Conservation (phyloP, 805 yeast species). For the Metschnikowia rubicola region DNA sequence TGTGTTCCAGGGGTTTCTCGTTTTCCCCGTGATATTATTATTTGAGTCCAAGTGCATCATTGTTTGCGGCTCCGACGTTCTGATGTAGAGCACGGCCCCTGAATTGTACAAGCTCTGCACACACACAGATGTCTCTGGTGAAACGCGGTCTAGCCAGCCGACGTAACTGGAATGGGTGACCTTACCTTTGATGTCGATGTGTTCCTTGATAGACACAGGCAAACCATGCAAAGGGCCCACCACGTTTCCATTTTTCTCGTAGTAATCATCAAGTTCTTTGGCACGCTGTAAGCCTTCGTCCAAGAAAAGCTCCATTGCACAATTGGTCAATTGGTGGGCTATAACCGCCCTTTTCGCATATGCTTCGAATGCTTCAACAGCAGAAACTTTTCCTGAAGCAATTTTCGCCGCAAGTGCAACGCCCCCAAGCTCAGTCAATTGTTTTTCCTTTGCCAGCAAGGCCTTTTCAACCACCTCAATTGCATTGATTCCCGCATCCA, state of each 20-base stretch:
- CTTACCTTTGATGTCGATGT: conserved; percentile 14
- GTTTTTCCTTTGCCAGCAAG: conserved; percentile 10
- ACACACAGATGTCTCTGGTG: conserved; percentile 8
- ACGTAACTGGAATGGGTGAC: conserved; percentile 17
- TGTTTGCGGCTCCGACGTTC: conserved; percentile 19
- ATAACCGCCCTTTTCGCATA: conserved; percentile 19
- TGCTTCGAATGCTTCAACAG: conserved; percentile 15
- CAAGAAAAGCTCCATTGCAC: conserved; percentile 20
- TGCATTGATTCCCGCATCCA: conserved; percentile 17
- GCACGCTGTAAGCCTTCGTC: conserved; percentile 21
- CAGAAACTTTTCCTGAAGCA: conserved; percentile 12
- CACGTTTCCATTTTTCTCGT: conserved; percentile 8
- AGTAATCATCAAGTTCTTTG: conserved; percentile 15
- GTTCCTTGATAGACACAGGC: conserved; percentile 20
- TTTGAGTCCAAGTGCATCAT: conserved; percentile 19
- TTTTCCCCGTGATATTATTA: conserved; percentile 18
- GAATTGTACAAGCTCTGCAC: conserved; percentile 11
- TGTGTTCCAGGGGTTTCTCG: conserved; percentile 18
- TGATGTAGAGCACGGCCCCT: conserved; percentile 19
- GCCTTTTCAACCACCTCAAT: conserved; percentile 9
- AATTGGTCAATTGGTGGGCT: conserved; percentile 19
- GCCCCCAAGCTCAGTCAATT: conserved; percentile 13
- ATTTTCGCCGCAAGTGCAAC: conserved; percentile 13
- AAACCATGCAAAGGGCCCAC: conserved; percentile 19
- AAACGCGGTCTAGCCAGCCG: conserved; percentile 14